Evolutionary conservation across 2,329 filamentous ascomycete species (phyloP), one percentile per base, ranked within the genome.

Genomic region (Mollisia scopiformis): DNA sequence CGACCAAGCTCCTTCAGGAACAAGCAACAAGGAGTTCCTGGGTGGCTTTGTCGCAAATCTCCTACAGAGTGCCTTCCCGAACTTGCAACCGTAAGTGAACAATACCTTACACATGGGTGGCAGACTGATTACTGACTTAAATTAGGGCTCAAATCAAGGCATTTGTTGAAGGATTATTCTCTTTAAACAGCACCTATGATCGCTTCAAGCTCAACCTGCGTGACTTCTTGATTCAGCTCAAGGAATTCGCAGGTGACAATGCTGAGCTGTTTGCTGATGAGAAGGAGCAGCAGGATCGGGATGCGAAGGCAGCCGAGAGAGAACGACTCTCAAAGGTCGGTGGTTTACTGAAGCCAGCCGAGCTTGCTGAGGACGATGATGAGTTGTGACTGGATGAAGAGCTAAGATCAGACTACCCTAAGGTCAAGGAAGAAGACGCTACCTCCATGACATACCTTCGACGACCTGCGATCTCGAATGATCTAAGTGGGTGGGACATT

Each of bases 231-330:
- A 96, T 99, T 71, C 96, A 93, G 23, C 82, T 99, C 69, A 97
- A 97, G 79, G 96, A 99, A 77, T 99, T 98, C 65, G 88, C 92
- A 0, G 95, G 92, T 55, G 95, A 99, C 77, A 97, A 98, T 71
- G 87, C 94, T 1, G 95, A 99, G 73, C 84, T 99, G 10, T 99
- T 90, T 77, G 88, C 91, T 3, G 93, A 97, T 61, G 95, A 99
- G 76, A 93, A 96, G 76, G 95, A 99, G 77, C 90, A 96, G 76
- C 92, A 93, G 66, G 89, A 94, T 63, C 88, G 87, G 66, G 91
- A 94, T 69, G 91, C 91, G 50, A 92, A 93, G 75, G 88, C 90
- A 52, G 91, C 92, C 23, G 96, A 99, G 75, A 88, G 93, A 71
- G 92, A 97, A 77, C 89, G 94, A 68, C 88, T 92, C 64, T 91